These are phyloP conservation scores for Plectosphaerella cucumerina DNA, from an alignment of 2,329 filamentous ascomycete species.

Conservation along the genomic window DNA sequence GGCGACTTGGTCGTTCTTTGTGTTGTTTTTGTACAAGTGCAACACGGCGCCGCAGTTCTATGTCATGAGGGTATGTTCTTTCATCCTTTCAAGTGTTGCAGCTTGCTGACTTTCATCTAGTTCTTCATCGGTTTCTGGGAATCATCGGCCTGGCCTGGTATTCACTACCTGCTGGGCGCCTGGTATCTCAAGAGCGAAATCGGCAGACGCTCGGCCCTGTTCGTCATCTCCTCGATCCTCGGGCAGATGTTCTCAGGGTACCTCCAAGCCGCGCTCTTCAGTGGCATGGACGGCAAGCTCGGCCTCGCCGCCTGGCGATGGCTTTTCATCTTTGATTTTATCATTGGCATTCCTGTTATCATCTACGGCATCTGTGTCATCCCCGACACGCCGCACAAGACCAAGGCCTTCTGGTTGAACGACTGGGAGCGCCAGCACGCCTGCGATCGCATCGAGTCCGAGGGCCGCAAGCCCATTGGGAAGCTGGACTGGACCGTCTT, in stretches of 20 bases:
- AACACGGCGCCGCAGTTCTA: conserved; percentile 34
- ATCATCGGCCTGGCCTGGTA: conserved; percentile 50
- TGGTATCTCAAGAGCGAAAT: conserved; percentile 59
- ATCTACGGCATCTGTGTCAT: conserved; percentile 22
- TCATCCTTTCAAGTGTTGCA: too few species aligned
- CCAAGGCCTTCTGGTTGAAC: conserved; percentile 36
- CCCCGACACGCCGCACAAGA: conserved; percentile 39
- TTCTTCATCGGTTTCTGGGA: conserved; percentile 53
- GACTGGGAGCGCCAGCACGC: conserved; percentile 60
- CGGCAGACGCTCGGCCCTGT: conserved; percentile 51
- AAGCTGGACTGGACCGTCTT: conserved; percentile 31
- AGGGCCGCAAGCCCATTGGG: conserved; percentile 31
- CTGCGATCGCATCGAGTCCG: conserved; percentile 62
- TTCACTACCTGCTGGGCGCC: conserved; percentile 48
- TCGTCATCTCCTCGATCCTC: conserved; percentile 53
- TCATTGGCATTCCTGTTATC: conserved; percentile 31
- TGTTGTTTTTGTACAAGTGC: conserved; percentile 35
- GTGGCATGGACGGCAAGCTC: conserved; percentile 26
- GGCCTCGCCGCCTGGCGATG: conserved; percentile 30
- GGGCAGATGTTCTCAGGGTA: conserved; percentile 32
- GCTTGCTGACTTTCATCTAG: too few species aligned
- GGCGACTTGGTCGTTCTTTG: conserved; percentile 32
- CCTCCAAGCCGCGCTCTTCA: conserved; percentile 26
- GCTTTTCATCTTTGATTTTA: conserved; percentile 34
- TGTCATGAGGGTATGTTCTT: conserved; percentile 35